These are phyloP conservation scores for Lojkania enalia DNA, from an alignment of 2,329 filamentous ascomycete genomes.

Conservation along the genomic window DNA sequence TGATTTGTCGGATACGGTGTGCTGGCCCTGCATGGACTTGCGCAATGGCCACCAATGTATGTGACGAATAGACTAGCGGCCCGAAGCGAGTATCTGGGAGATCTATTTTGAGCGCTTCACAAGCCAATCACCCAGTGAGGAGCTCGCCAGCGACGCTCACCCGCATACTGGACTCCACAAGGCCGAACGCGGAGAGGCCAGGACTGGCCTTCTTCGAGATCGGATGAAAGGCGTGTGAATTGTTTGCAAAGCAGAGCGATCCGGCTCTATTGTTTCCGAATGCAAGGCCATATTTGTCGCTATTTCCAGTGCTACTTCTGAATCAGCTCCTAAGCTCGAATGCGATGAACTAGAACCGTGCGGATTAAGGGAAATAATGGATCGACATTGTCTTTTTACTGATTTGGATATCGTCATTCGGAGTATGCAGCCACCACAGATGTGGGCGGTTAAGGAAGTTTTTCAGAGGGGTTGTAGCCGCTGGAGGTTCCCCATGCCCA, in stretches of 20 bases:
- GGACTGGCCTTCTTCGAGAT: slow-evolving; percentile 9
- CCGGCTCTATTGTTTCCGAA: slow-evolving; percentile 21
- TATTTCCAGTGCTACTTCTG: slow-evolving; percentile 19
- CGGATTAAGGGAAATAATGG: slow-evolving; percentile 2
- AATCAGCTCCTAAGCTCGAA: slow-evolving; percentile 10
- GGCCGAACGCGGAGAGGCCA: slow-evolving; percentile 20
- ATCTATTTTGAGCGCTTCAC: slow-evolving; percentile 39
- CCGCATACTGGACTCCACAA: slow-evolving; percentile 13
- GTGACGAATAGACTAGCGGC: slow-evolving; percentile 37
- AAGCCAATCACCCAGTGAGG: slow-evolving; percentile 4
- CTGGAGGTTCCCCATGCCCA: slow-evolving; percentile 2
- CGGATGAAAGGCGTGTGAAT: slow-evolving; percentile 2
- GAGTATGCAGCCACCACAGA: slow-evolving; percentile 16
- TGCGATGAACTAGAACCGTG: no score
- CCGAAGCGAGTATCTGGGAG: slow-evolving; percentile 34
- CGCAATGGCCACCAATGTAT: slow-evolving; percentile 35
- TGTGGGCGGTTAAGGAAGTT: slow-evolving; percentile 15
- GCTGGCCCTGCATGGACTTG: slow-evolving; percentile 21
- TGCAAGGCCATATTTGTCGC: slow-evolving; percentile 15
- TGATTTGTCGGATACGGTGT: slow-evolving; percentile 1
- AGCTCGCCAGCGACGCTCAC: slow-evolving; percentile 13
- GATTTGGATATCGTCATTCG: slow-evolving; percentile 8
- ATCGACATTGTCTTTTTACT: slow-evolving; percentile 2
- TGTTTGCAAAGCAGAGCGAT: slow-evolving; percentile 12
- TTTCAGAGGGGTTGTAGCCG: slow-evolving; percentile 13